Conservation (phyloP, 352 stramenopile species). For the Blastocystis sp. region DNA sequence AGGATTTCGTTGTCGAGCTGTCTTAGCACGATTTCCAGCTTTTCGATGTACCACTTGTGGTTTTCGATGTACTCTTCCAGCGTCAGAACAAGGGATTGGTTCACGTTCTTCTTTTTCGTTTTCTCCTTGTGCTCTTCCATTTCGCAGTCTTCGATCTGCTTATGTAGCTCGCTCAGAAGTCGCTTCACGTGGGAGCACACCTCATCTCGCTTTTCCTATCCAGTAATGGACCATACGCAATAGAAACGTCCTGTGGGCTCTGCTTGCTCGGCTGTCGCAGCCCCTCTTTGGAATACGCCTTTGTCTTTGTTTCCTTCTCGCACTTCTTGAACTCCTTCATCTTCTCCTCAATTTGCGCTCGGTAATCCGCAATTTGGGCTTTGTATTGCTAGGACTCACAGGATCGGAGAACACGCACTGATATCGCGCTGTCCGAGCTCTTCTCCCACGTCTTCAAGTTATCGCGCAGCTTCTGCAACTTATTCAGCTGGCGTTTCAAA, state of each 20-base stretch:
- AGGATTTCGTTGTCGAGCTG: slow-evolving; percentile 52
- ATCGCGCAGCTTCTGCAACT: slow-evolving; percentile 53
- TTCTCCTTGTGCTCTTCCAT: slow-evolving; percentile 5
- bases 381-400: slow-evolving; percentile 27
- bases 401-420: background rate
- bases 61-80: slow-evolving; percentile 47
- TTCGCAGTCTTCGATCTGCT: slow-evolving; percentile 65
- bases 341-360: slow-evolving; percentile 43
- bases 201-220: slow-evolving; percentile 71
- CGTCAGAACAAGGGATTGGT: background rate
- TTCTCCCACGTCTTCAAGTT: slow-evolving; percentile 47
- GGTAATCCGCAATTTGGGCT: slow-evolving; percentile 35
- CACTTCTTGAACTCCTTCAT: slow-evolving; percentile 60
- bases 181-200: background rate
- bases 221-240: background rate
- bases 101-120: slow-evolving; percentile 36
- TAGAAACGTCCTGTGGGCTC: slow-evolving; percentile 56
- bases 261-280: slow-evolving; percentile 43
- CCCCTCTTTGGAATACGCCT: slow-evolving; percentile 70
- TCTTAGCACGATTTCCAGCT: slow-evolving; percentile 38
- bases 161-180: slow-evolving; percentile 53
- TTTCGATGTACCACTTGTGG: slow-evolving; percentile 41
- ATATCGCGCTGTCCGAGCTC: slow-evolving; percentile 35
- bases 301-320: slow-evolving; percentile 73
- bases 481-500: slow-evolving; percentile 70